phyloP scores from a whole-genome alignment of 108 stramenopile genomes.

The Pinguiococcus pyrenoidosus region DNA sequence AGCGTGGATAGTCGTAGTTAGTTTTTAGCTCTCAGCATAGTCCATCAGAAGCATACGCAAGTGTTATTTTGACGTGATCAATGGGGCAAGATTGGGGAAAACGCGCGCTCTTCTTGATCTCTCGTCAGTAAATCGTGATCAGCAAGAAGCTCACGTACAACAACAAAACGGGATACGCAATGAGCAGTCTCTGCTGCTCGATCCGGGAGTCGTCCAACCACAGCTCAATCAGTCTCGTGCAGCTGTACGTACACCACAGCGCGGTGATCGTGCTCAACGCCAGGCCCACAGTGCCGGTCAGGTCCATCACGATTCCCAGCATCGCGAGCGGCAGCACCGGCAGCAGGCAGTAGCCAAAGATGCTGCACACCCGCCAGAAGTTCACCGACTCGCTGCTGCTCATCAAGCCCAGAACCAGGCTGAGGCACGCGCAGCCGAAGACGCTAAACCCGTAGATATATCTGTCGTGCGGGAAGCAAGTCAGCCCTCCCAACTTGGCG shows the following conservation, averaged over 20 bases:
- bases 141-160: slow-evolving; percentile 95
- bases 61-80: too few species aligned
- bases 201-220: slow-evolving; percentile 75
- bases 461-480: too few species aligned
- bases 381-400: slow-evolving; percentile 27
- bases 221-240: too few species aligned
- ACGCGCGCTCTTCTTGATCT: too few species aligned
- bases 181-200: slow-evolving; percentile 82
- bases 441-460: slow-evolving; percentile 92
- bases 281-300: slow-evolving; percentile 56
- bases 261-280: slow-evolving; percentile 61
- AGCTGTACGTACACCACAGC: slow-evolving; percentile 75
- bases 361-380: slow-evolving; percentile 64
- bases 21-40: too few species aligned
- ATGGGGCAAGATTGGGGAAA: too few species aligned
- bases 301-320: slow-evolving; percentile 56
- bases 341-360: slow-evolving; percentile 89
- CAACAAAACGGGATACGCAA: slow-evolving; percentile 88
- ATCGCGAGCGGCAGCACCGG: slow-evolving; percentile 87
- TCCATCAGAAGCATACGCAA: too few species aligned
- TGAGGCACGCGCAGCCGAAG: slow-evolving; percentile 76
- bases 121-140: slow-evolving; percentile 84
- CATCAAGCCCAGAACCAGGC: slow-evolving; percentile 81
- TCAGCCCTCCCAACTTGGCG: too few species aligned
- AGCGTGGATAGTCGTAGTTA: too few species aligned